These are phyloP conservation scores for Achlya hypogyna DNA, from an alignment of 352 stramenopile genomes.

Conservation along the genomic window DNA sequence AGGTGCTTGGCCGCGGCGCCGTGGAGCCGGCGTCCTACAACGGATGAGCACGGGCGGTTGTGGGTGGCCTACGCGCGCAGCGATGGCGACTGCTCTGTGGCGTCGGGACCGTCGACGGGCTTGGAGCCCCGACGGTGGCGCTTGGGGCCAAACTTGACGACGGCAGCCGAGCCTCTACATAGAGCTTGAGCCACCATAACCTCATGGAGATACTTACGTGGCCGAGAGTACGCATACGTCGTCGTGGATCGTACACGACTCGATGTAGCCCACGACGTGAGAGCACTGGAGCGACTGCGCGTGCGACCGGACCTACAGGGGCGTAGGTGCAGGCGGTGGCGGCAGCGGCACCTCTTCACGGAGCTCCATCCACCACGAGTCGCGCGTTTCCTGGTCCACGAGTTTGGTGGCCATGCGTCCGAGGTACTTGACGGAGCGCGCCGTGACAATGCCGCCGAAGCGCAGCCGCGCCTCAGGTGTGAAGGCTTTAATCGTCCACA, in stretches of 20 bases:
- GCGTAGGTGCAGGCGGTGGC: neutral
- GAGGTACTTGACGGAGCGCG: constrained; percentile 84
- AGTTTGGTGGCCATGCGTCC: constrained; percentile 91
- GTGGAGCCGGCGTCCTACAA: neutral
- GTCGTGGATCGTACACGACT: constrained; percentile 95
- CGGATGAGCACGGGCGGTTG: neutral
- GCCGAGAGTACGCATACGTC: constrained; percentile 96
- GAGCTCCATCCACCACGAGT: constrained; percentile 97
- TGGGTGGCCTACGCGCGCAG: neutral
- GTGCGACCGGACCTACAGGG: constrained; percentile 87
- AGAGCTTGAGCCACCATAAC: neutral
- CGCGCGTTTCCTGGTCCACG: constrained; percentile 94
- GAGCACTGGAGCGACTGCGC: constrained; percentile 92
- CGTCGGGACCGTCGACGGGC: neutral
- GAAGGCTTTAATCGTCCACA: constrained; percentile 93
- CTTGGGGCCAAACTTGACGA: constrained; percentile 56
- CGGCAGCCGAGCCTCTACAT: constrained; percentile 57
- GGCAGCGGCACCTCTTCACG: constrained; percentile 80
- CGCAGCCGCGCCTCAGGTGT: constrained; percentile 64
- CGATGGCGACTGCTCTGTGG: neutral
- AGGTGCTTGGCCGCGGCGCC: neutral
- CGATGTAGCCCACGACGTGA: constrained; percentile 94
- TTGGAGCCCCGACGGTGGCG: neutral
- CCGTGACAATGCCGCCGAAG: constrained; percentile 77
- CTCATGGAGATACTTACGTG: constrained; percentile 46